phyloP scores from a whole-genome alignment of 2,329 filamentous ascomycete species.

The Aureobasidium sp. region DNA sequence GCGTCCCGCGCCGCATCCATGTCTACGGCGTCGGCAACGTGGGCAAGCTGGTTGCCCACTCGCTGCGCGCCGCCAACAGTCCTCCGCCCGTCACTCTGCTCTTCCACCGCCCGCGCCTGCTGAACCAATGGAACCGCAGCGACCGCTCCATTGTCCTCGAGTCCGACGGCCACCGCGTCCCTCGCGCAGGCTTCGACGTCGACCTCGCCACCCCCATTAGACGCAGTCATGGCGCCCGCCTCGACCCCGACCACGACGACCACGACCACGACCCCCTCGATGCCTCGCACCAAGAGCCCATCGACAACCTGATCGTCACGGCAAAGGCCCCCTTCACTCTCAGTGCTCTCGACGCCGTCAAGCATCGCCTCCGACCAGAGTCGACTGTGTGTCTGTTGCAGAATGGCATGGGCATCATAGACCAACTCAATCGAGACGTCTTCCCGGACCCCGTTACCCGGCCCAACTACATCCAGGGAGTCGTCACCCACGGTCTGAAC shows the following conservation, averaged over 20 bases:
- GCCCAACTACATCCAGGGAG: slow-evolving; percentile 69
- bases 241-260: not conserved
- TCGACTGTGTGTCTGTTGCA: slow-evolving; percentile 70
- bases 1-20: slow-evolving; percentile 51
- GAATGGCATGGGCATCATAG: slow-evolving; percentile 76
- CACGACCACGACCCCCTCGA: not conserved
- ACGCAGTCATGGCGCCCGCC: not conserved
- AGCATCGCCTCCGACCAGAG: slow-evolving; percentile 54
- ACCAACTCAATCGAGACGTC: slow-evolving; percentile 60
- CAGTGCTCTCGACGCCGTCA: slow-evolving; percentile 56
- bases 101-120: slow-evolving; percentile 48
- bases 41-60: slow-evolving; percentile 68
- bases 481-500: slow-evolving; percentile 51
- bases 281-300: slow-evolving; percentile 31
- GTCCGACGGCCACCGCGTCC: slow-evolving; percentile 32
- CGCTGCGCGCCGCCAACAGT: slow-evolving; percentile 51
- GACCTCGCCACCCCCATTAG: slow-evolving; percentile 30
- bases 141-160: slow-evolving; percentile 39
- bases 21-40: slow-evolving; percentile 75
- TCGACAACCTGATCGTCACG: slow-evolving; percentile 67
- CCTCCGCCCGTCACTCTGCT: slow-evolving; percentile 71
- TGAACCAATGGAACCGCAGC: slow-evolving; percentile 40
- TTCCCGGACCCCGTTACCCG: slow-evolving; percentile 58
- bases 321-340: slow-evolving; percentile 65
- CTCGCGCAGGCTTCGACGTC: slow-evolving; percentile 35